Evolutionary conservation across 2,329 filamentous ascomycete species (phyloP).

Genomic region (Pseudonectria foliicola): DNA sequence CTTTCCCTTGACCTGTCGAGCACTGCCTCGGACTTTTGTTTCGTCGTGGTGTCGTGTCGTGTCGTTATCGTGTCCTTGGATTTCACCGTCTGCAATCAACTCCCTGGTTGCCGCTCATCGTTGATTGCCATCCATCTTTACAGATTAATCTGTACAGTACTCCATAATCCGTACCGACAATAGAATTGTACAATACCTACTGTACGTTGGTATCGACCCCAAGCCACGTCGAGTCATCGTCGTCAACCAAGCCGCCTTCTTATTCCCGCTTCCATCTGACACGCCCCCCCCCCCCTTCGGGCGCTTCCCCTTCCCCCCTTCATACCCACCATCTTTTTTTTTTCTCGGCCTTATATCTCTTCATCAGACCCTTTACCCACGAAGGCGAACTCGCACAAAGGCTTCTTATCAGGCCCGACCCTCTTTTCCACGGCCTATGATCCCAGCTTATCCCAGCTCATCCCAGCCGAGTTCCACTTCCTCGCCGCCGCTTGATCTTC

Average conservation of each 20-base stretch:
- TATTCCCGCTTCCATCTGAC: conserved; percentile 13
- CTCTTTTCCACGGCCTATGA: too few relatives aligned
- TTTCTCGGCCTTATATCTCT: conserved; percentile 1
- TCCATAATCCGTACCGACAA: too few relatives aligned
- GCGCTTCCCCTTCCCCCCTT: conserved; percentile 5
- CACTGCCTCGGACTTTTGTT: conserved; percentile 1
- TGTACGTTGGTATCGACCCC: too few relatives aligned
- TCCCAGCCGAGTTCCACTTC: neutral
- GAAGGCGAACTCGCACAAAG: too few relatives aligned
- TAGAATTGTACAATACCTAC: too few relatives aligned
- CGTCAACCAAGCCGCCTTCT: conserved; percentile 4
- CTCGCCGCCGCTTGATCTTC: neutral
- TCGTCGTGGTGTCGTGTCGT: too few relatives aligned
- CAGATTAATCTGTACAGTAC: too few relatives aligned
- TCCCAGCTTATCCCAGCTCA: too few relatives aligned
- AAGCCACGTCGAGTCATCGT: neutral
- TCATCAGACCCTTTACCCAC: too few relatives aligned
- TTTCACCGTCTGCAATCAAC: conserved; percentile 1
- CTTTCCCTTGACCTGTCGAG: conserved; percentile 1
- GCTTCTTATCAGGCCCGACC: too few relatives aligned
- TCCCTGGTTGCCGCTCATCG: neutral
- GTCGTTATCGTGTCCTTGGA: conserved; percentile 7
- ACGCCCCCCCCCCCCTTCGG: conserved; percentile 5
- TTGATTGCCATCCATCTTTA: too few relatives aligned
- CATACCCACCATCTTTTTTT: conserved; percentile 3